Base-by-base conservation (phyloP, 768 basidiomycete genomes). In the Amanita phalloides region DNA sequence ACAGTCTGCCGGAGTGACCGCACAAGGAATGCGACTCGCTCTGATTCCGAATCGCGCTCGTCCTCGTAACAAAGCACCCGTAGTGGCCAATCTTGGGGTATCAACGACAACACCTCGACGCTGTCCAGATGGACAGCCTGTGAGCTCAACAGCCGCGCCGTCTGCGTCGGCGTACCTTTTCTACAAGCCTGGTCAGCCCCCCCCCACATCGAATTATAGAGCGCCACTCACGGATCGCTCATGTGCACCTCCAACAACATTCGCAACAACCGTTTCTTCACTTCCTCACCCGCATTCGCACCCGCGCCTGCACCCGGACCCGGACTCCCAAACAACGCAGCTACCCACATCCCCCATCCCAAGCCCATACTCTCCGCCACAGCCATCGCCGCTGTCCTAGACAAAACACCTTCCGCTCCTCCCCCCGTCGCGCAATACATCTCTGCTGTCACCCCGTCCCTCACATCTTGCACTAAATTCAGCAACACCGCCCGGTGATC, bases 391-490 rank as follows among this genome's bases (percentile, higher is more conserved):
- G 75, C 66, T 55, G 77, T 82, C 1, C 73, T 68, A 0, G 85
- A 74, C 3, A 96, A 68, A 21, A 95, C 76, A 2, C 37, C 48
- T 1, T 91, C 90, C 14, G 81, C 83, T 4, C 37, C 48, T 25
- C 93, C 90, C 14, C 82, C 83, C 30, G 86, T 78, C 1, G 84
- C 77, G 59, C 93, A 95, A 64, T 93, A 96, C 4, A 82, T 76
- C 61, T 95, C 90, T 0, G 92, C 90, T 2, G 90, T 86, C 0
- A 77, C 68, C 0, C 78, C 71, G 62, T 97, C 94, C 47, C 76
- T 75, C 8, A 96, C 67, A 35, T 78, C 75, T 54, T 80, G 73
- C 6, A 84, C 85, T 6, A 97, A 78, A 1, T 76, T 71, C 6
- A 76, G 64, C 1, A 97, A 74, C 0, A 86, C 88, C 17, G 71